Base-by-base conservation (phyloP, 306 rosid species). In the Quercus alba region DNA sequence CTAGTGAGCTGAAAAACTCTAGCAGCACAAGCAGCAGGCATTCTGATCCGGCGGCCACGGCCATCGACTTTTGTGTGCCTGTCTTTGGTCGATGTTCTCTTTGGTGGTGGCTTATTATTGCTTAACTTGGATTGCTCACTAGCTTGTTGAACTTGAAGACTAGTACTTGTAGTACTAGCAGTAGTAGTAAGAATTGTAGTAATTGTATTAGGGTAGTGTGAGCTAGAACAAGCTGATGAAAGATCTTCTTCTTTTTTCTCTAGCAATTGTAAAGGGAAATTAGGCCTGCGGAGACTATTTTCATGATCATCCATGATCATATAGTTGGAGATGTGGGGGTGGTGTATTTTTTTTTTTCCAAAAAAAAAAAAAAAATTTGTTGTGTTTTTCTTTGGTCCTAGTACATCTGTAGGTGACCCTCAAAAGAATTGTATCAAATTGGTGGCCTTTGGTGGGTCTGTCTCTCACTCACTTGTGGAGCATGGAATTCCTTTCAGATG, bases 11-110 rank as follows among this genome's bases (percentile, higher is more conserved):
- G 98, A 52, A 94, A 94, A 57, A 94, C 98, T 82, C 98, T 86
- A 25, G 98, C 98, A 0, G 98, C 98, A 19, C 98, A 94, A 18
- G 94, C 90, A 1, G 97, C 97, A 0, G 98, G 98, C 98, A 94
- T 94, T n/a, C 98, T 94, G 88, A 94, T 94, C 88, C 98, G 91
- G 70, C 98, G 98, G 35, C 98, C 98, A 0, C 98, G 92, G 19
- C 98, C 98, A 25, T 94, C 98, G 0, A 94, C 98, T 35, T 94
- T 94, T 0, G 98, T 94, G 87, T 94, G 98, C 14, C 98, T 78
- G 81, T 94, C 99, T 59, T 94, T 94, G 2, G 97, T 85, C 19
- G 97, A 85, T 61, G 85, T 78, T 25, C 99, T 76, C 83, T 94
- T 94, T 1, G 97, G 91, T 0, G 93, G 79, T 0, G 85, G 80